Evolutionary conservation across 371 early-diverging fungal genomes (phyloP).

Genomic region (Mortierella sp.): DNA sequence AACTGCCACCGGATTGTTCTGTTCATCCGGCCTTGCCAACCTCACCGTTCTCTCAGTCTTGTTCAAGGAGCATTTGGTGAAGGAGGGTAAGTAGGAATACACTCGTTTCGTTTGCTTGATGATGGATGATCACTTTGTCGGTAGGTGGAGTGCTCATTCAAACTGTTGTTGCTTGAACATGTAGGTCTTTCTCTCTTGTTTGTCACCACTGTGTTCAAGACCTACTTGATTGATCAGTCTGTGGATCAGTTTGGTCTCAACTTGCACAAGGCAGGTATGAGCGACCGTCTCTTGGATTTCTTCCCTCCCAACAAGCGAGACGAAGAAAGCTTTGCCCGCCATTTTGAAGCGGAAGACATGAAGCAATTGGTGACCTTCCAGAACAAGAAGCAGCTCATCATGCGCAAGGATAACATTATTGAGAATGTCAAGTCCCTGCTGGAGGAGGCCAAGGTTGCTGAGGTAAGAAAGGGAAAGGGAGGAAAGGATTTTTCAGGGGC

Average conservation of each 20-base stretch:
- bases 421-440: slow-evolving; percentile 69
- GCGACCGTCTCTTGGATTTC: slow-evolving; percentile 82
- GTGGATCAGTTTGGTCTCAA: slow-evolving; percentile 79
- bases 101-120: no score
- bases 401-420: slow-evolving; percentile 73
- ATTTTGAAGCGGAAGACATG: slow-evolving; percentile 93
- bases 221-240: slow-evolving; percentile 79
- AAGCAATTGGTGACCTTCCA: slow-evolving; percentile 85
- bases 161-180: not conserved
- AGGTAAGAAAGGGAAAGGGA: slow-evolving; percentile 52
- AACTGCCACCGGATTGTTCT: slow-evolving; percentile 79
- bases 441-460: slow-evolving; percentile 64
- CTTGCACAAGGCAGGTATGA: slow-evolving; percentile 77
- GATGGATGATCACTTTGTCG: no score
- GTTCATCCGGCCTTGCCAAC: slow-evolving; percentile 73
- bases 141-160: not conserved
- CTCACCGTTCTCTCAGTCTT: slow-evolving; percentile 77
- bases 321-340: slow-evolving; percentile 87
- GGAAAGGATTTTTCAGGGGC: not conserved
- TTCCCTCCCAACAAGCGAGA: slow-evolving; percentile 93
- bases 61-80: slow-evolving; percentile 92
- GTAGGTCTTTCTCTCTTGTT: slow-evolving; percentile 79
- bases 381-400: slow-evolving; percentile 74
- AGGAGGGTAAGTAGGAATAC: slow-evolving; percentile 79
- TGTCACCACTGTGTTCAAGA: slow-evolving; percentile 83